Percentiles rank a stretch among this genome's conserved stretches.
phyloP scores from a whole-genome alignment of 306 rosid genomes.

The Acacia acuminata region DNA sequence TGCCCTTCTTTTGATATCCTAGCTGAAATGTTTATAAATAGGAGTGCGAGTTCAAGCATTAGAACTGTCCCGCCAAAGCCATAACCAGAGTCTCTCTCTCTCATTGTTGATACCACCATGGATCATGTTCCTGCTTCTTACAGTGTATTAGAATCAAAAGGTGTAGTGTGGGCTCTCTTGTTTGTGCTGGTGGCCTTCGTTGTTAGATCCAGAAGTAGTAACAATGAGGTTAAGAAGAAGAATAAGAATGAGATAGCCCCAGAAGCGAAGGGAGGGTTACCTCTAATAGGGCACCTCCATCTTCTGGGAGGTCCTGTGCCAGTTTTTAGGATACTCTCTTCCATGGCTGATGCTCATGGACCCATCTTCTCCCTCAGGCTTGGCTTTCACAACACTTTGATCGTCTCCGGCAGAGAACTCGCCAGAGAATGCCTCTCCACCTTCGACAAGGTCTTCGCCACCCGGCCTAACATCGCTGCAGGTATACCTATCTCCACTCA shows the following conservation, averaged over 20 bases:
- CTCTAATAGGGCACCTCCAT: slow-evolving; percentile 55
- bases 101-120: slow-evolving; percentile 5
- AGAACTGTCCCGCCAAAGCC: not conserved
- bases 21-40: not conserved
- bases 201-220: not conserved
- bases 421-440: slow-evolving; percentile 43
- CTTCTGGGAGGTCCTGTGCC: slow-evolving; percentile 32
- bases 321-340: slow-evolving; percentile 32
- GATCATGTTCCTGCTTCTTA: slow-evolving; percentile 19
- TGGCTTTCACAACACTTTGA: slow-evolving; percentile 33
- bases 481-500: not conserved
- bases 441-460: slow-evolving; percentile 43
- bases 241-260: slow-evolving; percentile 25
- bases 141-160: not conserved
- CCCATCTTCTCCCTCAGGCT: slow-evolving; percentile 38
- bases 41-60: not conserved
- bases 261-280: slow-evolving; percentile 38
- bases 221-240: not conserved
- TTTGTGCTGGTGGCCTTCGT: slow-evolving; percentile 5
- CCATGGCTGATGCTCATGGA: slow-evolving; percentile 44
- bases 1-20: not conserved
- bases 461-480: slow-evolving; percentile 32
- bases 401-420: slow-evolving; percentile 40
- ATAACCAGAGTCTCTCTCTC: not conserved
- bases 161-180: slow-evolving; percentile 20